Conservation (phyloP, 2,329 filamentous ascomycete species). For the Penicillium capsulatum region DNA sequence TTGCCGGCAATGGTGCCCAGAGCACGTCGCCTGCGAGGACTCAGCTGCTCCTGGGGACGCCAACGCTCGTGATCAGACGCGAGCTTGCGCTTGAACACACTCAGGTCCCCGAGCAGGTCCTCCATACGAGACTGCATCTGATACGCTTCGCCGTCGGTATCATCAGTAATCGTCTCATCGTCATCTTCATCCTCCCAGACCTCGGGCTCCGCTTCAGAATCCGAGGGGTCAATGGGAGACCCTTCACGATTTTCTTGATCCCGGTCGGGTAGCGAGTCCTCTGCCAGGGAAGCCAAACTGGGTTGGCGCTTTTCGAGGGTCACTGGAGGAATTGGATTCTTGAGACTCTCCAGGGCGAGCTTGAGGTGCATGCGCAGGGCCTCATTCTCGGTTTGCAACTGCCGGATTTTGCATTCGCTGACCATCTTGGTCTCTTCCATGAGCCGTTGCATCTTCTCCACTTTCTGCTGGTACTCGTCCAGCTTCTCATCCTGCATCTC, state of each 20-base stretch:
- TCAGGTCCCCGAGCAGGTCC: constrained; percentile 73
- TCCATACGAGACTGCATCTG: constrained; percentile 83
- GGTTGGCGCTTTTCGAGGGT: constrained; percentile 32
- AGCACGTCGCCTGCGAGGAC: constrained; percentile 27
- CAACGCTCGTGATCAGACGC: constrained; percentile 62
- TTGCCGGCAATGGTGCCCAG: constrained; percentile 30
- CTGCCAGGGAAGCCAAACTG: constrained; percentile 45
- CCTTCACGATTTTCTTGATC: constrained; percentile 38
- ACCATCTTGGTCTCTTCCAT: constrained; percentile 94
- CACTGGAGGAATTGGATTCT: constrained; percentile 75
- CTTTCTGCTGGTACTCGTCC: constrained; percentile 91
- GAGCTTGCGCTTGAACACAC: constrained; percentile 78
- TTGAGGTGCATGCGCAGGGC: constrained; percentile 81
- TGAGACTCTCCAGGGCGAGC: constrained; percentile 77
- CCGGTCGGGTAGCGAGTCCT: constrained; percentile 53
- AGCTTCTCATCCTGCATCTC: constrained; percentile 75
- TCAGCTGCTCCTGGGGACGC: constrained; percentile 24
- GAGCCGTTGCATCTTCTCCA: constrained; percentile 82
- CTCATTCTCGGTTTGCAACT: constrained; percentile 84
- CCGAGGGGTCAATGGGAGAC: constrained; percentile 21
- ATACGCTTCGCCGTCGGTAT: constrained; percentile 44
- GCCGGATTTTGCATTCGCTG: constrained; percentile 88
- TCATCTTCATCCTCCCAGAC: constrained; percentile 46
- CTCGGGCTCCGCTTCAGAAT: constrained; percentile 31
- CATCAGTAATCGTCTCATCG: constrained; percentile 46